Base-by-base conservation (phyloP, 768 basidiomycete genomes). In the Rubroboletus satanas region DNA sequence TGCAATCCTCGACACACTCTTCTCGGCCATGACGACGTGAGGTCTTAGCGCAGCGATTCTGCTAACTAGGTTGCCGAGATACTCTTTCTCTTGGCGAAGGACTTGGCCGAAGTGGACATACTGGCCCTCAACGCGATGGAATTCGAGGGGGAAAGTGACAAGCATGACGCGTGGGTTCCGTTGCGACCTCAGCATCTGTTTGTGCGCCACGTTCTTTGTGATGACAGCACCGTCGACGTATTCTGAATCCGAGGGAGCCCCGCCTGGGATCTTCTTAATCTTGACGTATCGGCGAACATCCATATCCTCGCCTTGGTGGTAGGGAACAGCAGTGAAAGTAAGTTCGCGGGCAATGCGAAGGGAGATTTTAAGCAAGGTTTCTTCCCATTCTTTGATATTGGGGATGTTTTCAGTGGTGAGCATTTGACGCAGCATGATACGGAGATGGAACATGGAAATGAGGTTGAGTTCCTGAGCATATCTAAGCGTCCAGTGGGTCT, bases 241-340 rank as follows among this genome's bases (percentile, higher is more conserved):
- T 75, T 99, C 97, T 5, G 93, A 97, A 69, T 99, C 93, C 28
- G 77, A 81, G 18, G 96, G 94, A 36, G 82, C 77, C 5, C 97
- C 97, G 23, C 97, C 97, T 0, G 97, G 96, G 15, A 98, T 88
- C 73, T 96, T 96, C 77, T 99, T 98, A 72, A 98, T 95, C 74
- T 98, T 98, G 45, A 98, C 93, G 62, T 96, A 97, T 37, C 87
- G 83, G 32, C 96, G 79, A 23, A 97, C 88, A 69, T 98, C 97
- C 85, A 98, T 94, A 59, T 92, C 90, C 62, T 93, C 90, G 2
- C 93, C 93, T 66, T 91, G 86, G 6, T 86, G 81, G 59, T 91
- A 85, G 9, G 81, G 78, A 32, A 77, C 65, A 31, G 81, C 74
- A 3, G 87, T 88, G 67, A 93, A 91, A 0, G 90, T 88, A 54